These are phyloP conservation scores for Geum urbanum DNA, from an alignment of 306 rosid species.

Conservation along the genomic window DNA sequence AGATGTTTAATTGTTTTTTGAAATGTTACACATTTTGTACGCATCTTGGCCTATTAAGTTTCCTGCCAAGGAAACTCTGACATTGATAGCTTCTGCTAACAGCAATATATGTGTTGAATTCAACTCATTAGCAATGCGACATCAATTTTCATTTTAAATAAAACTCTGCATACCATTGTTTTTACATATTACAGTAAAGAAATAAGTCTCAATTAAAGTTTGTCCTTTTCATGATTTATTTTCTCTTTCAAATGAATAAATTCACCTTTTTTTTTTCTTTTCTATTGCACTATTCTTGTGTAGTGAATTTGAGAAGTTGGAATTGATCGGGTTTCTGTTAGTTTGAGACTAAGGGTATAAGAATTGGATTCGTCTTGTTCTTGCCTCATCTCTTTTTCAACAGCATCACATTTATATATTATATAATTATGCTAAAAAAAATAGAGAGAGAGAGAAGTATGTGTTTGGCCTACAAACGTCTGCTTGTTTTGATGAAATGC, in stretches of 20 bases:
- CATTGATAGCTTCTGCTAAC: background rate
- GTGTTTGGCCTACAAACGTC: background rate
- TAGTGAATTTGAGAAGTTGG: background rate
- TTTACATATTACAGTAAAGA: background rate
- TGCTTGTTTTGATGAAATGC: background rate
- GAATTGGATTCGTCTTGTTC: conserved; percentile 1
- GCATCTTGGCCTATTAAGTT: background rate
- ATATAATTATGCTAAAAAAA: background rate
- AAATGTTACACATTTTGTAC: background rate
- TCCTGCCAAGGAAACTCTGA: background rate
- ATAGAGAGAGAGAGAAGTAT: background rate
- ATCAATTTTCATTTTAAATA: background rate
- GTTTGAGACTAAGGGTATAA: background rate
- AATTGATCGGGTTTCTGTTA: background rate
- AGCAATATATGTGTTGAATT: background rate
- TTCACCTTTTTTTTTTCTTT: too few species aligned
- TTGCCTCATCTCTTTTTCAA: background rate
- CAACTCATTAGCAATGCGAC: background rate
- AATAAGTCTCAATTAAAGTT: background rate
- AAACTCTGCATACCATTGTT: background rate
- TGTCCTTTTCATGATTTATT: background rate
- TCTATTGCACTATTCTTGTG: background rate
- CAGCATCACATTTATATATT: background rate
- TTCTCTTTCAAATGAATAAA: background rate
- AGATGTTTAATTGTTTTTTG: conserved; percentile 8